Percentiles rank a stretch among this genome's conserved stretches.
These are phyloP conservation scores for Yarrowia sp. DNA, from an alignment of 805 yeast species.

Conservation along the genomic window DNA sequence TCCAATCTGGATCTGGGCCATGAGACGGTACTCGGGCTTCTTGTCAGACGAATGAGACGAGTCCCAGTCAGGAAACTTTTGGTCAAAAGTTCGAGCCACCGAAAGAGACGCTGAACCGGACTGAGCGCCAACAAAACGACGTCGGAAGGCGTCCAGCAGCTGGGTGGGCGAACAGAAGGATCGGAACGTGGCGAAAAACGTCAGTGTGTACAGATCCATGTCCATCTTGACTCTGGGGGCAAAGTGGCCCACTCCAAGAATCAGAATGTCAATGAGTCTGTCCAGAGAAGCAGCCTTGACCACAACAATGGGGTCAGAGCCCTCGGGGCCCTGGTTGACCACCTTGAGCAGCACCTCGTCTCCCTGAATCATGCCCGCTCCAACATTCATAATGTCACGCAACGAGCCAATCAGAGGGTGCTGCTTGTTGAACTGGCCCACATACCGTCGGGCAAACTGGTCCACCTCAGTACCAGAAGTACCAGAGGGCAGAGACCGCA, in stretches of 20 bases:
- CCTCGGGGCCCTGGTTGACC: slow-evolving; percentile 34
- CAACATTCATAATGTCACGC: slow-evolving; percentile 63
- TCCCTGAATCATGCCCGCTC: slow-evolving; percentile 55
- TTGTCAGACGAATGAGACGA: slow-evolving; percentile 34
- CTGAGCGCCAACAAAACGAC: slow-evolving; percentile 60
- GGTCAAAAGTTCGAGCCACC: slow-evolving; percentile 12
- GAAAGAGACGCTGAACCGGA: slow-evolving; percentile 58
- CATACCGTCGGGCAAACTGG: slow-evolving; percentile 36
- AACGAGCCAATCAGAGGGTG: slow-evolving; percentile 55
- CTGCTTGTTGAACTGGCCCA: slow-evolving; percentile 38
- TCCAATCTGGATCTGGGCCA: slow-evolving; percentile 78
- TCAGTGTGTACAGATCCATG: slow-evolving; percentile 59
- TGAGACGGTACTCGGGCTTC: slow-evolving; percentile 51
- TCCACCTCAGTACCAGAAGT: slow-evolving; percentile 28
- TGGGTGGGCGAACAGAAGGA: slow-evolving; percentile 59
- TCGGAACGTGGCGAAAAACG: slow-evolving; percentile 67
- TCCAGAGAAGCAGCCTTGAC: slow-evolving; percentile 71
- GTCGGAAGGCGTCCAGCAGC: slow-evolving; percentile 52
- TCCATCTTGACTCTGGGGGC: slow-evolving; percentile 52
- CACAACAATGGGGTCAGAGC: slow-evolving; percentile 41
- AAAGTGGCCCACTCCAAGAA: slow-evolving; percentile 65
- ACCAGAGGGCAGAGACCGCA: slow-evolving; percentile 21
- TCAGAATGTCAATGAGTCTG: slow-evolving; percentile 73
- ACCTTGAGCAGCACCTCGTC: slow-evolving; percentile 62
- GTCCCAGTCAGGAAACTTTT: slow-evolving; percentile 35